A percentile compares a stretch with the other conserved stretches of the same genome.
Conservation (phyloP, 768 basidiomycete species). For the Cystofilobasidium bisporidii region DNA sequence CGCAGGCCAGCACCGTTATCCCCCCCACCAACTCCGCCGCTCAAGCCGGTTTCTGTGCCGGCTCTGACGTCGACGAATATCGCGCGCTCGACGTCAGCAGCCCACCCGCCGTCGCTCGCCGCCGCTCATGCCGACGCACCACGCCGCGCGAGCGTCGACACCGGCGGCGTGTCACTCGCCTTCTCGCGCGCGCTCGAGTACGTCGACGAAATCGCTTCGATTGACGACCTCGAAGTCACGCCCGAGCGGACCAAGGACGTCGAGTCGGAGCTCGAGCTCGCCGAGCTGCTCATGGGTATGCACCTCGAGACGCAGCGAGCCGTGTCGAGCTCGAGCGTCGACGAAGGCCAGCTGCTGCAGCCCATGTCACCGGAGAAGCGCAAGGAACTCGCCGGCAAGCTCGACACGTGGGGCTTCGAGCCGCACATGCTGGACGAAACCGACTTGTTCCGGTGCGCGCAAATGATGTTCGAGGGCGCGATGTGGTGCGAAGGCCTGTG, state of each 20-base stretch:
- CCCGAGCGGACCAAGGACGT: constrained; percentile 1
- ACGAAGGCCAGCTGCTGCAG: neutral
- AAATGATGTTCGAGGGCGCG: constrained; percentile 76
- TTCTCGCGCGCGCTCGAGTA: constrained; percentile 39
- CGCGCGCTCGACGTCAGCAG: neutral
- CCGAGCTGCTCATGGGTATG: constrained; percentile 77
- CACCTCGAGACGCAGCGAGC: constrained; percentile 65
- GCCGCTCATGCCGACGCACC: constrained; percentile 1
- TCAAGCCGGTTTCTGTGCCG: neutral
- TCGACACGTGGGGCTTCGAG: constrained; percentile 83
- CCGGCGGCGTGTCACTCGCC: constrained; percentile 77
- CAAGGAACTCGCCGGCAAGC: constrained; percentile 53
- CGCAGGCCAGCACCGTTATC: neutral
- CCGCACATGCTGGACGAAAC: constrained; percentile 72
- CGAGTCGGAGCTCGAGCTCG: constrained; percentile 43
- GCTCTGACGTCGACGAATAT: neutral
- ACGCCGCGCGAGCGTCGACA: constrained; percentile 66
- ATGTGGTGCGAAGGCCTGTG: constrained; percentile 61
- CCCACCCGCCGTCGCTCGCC: neutral
- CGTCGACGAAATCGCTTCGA: constrained; percentile 33
- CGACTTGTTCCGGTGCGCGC: constrained; percentile 68
- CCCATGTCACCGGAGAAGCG: constrained; percentile 40
- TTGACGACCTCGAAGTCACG: constrained; percentile 14
- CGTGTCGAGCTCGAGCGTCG: constrained; percentile 44
- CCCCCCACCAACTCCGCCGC: neutral